Conservation (phyloP, 1,284 basidiomycete genomes). For the Rhizoctonia solani region DNA sequence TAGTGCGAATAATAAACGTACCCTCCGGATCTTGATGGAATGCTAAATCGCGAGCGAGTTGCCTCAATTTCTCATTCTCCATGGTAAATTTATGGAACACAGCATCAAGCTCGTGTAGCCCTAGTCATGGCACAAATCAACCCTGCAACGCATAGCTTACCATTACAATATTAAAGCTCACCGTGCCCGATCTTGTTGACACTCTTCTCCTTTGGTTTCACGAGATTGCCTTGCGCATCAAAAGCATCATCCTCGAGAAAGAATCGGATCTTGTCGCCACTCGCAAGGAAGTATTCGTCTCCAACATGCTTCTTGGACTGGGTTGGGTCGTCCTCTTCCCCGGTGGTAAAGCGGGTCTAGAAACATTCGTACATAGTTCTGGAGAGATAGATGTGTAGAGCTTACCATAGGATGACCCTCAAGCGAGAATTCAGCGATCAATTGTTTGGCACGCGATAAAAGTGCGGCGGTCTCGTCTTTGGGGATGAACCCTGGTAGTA, state of each 20-base stretch:
- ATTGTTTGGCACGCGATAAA: constrained; percentile 67
- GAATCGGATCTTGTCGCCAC: constrained; percentile 90
- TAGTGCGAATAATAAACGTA: constrained; percentile 44
- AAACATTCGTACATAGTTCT: background rate
- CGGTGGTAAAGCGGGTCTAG: constrained; percentile 88
- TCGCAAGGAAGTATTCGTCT: constrained; percentile 89
- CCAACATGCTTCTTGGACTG: constrained; percentile 63
- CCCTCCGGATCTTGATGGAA: constrained; percentile 84
- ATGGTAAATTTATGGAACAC: constrained; percentile 78
- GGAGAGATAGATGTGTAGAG: constrained; percentile 4
- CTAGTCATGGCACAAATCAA: constrained; percentile 47
- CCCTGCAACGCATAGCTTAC: too few relatives aligned
- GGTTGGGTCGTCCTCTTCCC: constrained; percentile 52
- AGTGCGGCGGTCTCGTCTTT: constrained; percentile 63
- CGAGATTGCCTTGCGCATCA: constrained; percentile 63
- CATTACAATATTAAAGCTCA: constrained; percentile 43
- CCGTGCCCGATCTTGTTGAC: constrained; percentile 88
- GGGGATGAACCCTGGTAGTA: constrained; percentile 74
- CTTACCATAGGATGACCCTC: constrained; percentile 80
- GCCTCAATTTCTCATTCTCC: constrained; percentile 68
- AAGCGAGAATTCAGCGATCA: constrained; percentile 76
- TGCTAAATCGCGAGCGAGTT: constrained; percentile 71
- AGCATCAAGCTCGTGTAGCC: constrained; percentile 82
- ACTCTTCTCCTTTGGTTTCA: constrained; percentile 73
- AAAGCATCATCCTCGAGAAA: constrained; percentile 87